These are phyloP conservation scores for Ramaria rubella DNA, from an alignment of 768 basidiomycete genomes.

Conservation along the genomic window DNA sequence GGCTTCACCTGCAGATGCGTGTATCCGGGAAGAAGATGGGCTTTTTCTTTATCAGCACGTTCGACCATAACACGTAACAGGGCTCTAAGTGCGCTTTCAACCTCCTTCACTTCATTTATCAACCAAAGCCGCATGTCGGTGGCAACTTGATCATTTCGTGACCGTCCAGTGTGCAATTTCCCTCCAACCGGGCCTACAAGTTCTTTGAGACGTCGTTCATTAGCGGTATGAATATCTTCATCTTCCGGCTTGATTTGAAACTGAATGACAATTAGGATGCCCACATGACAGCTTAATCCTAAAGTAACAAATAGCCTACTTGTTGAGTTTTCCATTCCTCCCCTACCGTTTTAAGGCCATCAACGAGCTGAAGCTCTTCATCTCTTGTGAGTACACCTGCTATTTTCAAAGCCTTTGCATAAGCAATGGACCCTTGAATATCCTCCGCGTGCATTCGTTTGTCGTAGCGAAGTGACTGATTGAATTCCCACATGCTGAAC, in stretches of 20 bases:
- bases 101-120: conserved; percentile 62
- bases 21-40: conserved; percentile 89
- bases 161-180: conserved; percentile 95
- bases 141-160: conserved; percentile 96
- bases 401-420: conserved; percentile 78
- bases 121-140: conserved; percentile 99
- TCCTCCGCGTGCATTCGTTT: conserved; percentile 90
- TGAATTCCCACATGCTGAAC: conserved; percentile 94
- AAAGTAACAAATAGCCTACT: conserved; percentile 35
- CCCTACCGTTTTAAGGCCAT: conserved; percentile 68
- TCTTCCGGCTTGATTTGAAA: conserved; percentile 80
- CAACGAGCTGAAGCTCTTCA: conserved; percentile 66
- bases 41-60: conserved; percentile 89
- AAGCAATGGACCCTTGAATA: conserved; percentile 91
- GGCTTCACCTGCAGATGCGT: conserved; percentile 88
- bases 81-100: conserved; percentile 63
- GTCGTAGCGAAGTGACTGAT: conserved; percentile 93
- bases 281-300: neutral
- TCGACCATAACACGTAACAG: conserved; percentile 86
- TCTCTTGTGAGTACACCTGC: conserved; percentile 74
- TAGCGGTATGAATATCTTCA: conserved; percentile 98
- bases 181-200: conserved; percentile 89
- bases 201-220: conserved; percentile 90
- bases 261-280: conserved; percentile 29
- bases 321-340: conserved; percentile 79